A percentile compares a stretch with the other conserved stretches of the same genome.
Conservation (phyloP, 257 asterid genomes). For the Ajuga chamaepitys region DNA sequence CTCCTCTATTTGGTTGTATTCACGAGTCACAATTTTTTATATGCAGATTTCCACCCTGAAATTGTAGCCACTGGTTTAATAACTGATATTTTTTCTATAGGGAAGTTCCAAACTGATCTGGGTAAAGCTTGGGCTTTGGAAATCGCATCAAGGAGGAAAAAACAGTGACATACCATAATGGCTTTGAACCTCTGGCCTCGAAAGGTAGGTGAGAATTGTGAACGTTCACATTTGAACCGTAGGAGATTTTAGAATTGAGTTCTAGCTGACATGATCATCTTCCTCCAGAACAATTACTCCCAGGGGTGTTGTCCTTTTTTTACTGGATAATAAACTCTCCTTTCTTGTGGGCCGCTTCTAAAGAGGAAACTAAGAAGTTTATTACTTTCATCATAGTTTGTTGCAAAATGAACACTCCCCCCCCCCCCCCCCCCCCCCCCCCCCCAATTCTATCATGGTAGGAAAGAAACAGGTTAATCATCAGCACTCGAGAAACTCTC, state of each 20-base stretch:
- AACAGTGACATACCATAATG: slow-evolving; percentile 13
- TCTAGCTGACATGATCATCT: not conserved
- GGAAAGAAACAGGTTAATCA: not conserved
- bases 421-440: too few species aligned
- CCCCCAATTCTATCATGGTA: too few species aligned
- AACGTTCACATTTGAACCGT: too few species aligned
- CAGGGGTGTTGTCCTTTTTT: not conserved
- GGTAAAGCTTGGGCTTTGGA: slow-evolving; percentile 96
- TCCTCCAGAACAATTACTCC: not conserved
- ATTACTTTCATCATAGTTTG: not conserved
- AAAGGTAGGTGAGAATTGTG: not conserved
- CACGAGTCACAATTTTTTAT: not conserved
- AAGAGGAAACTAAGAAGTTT: not conserved
- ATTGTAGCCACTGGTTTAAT: not conserved
- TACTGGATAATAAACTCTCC: not conserved
- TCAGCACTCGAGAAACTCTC: not conserved
- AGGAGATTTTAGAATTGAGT: not conserved
- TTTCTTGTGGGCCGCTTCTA: not conserved
- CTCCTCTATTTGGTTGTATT: not conserved
- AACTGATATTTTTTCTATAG: slow-evolving; percentile 26
- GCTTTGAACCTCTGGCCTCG: not conserved
- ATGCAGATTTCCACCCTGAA: not conserved
- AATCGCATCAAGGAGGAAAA: slow-evolving; percentile 72
- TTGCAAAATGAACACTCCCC: too few species aligned
- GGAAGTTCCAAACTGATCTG: slow-evolving; percentile 85